These are phyloP conservation scores for Citrus reticulata DNA, from an alignment of 345 rosid genomes.

Conservation along the genomic window DNA sequence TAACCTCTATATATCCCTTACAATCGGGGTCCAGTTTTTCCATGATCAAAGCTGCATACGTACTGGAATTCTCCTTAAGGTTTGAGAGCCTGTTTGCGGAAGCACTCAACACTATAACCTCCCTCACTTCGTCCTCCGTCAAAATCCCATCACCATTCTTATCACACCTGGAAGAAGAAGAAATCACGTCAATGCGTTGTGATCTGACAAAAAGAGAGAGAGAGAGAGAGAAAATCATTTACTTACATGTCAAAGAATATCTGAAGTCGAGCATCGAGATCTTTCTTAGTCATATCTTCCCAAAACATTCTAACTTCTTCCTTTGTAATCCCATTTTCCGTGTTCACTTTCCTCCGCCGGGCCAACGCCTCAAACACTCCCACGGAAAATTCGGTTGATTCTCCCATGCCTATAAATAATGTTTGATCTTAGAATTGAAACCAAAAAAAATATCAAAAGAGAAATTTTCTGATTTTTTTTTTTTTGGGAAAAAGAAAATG, in stretches of 20 bases:
- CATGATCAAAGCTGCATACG: constrained; percentile 89
- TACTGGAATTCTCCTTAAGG: constrained; percentile 58
- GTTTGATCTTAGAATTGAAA: neutral
- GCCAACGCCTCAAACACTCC: constrained; percentile 81
- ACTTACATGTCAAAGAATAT: constrained; percentile 87
- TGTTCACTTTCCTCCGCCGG: constrained; percentile 50
- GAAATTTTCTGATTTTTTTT: too few species aligned
- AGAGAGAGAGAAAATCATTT: neutral
- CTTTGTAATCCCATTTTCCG: constrained; percentile 55
- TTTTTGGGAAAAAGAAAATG: too few species aligned
- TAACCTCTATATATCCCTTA: constrained; percentile 85
- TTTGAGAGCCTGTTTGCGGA: constrained; percentile 78
- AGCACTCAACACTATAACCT: constrained; percentile 87
- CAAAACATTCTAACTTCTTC: constrained; percentile 70
- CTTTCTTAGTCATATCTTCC: constrained; percentile 80
- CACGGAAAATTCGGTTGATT: constrained; percentile 75
- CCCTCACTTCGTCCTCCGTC: constrained; percentile 84
- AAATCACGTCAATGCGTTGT: neutral
- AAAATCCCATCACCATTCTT: constrained; percentile 92
- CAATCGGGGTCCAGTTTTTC: constrained; percentile 98
- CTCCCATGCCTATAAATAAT: constrained; percentile 62
- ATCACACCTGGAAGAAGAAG: constrained; percentile 62
- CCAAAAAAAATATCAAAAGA: too few species aligned
- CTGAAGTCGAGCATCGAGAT: constrained; percentile 81
- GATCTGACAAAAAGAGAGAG: neutral